Conservation (phyloP, 768 basidiomycete genomes). For the Kwoniella botswanensis region DNA sequence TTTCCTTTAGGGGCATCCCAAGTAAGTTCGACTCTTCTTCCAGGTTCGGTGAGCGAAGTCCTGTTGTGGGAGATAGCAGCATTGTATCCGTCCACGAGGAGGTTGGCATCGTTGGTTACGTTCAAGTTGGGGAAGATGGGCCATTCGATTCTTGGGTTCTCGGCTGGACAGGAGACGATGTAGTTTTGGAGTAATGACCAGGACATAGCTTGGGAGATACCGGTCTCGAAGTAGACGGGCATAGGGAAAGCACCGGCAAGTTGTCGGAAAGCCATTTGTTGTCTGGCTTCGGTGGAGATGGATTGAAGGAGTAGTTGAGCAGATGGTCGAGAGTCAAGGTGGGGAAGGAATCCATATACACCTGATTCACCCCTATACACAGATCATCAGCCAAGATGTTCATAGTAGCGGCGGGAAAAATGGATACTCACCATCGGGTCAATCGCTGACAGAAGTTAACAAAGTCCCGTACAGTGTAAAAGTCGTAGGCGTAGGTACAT, state of each 20-base stretch:
- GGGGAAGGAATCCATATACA: slow-evolving; percentile 69
- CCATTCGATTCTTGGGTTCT: slow-evolving; percentile 64
- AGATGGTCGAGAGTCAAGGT: slow-evolving; percentile 66
- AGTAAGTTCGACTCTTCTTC: slow-evolving; percentile 62
- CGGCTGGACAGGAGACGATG: slow-evolving; percentile 64
- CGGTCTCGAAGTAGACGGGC: slow-evolving; percentile 65
- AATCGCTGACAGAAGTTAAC: slow-evolving; percentile 68
- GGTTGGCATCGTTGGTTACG: slow-evolving; percentile 61
- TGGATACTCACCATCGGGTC: slow-evolving; percentile 53
- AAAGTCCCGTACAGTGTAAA: slow-evolving; percentile 66
- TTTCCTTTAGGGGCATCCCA: slow-evolving; percentile 68
- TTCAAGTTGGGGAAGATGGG: slow-evolving; percentile 67
- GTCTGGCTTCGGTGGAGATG: slow-evolving; percentile 69
- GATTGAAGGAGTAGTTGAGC: slow-evolving; percentile 66
- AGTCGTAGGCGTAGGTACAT: slow-evolving; percentile 67
- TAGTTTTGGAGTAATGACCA: slow-evolving; percentile 69
- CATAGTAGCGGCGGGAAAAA: not conserved
- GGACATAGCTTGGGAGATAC: slow-evolving; percentile 68
- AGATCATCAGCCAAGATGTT: not conserved
- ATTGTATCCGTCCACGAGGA: slow-evolving; percentile 50
- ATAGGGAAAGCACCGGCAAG: slow-evolving; percentile 67
- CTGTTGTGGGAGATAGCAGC: slow-evolving; percentile 67
- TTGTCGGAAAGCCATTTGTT: slow-evolving; percentile 72
- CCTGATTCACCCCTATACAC: slow-evolving; percentile 65
- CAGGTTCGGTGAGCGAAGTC: slow-evolving; percentile 62